Base-by-base conservation (phyloP, 495 filamentous ascomycete species). In the Penicillium desertorum region DNA sequence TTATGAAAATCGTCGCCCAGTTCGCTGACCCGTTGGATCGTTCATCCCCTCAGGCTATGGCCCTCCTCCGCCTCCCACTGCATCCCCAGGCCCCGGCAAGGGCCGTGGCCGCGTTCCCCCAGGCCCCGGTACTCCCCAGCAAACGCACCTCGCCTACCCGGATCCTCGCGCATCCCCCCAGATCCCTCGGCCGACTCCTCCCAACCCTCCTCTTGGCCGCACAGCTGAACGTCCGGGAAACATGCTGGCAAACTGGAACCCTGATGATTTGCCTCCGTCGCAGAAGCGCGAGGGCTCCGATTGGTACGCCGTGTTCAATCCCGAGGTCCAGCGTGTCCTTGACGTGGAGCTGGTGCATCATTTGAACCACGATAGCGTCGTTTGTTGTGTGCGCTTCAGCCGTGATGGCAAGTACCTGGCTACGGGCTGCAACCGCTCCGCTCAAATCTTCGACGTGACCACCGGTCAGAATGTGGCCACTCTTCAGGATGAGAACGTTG, bases 221-320 rank as follows among this genome's bases (percentile, higher is more conserved):
- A 53, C 51, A 14, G 51, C 37, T 3, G 79, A 82, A 45, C 86
- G 74, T 32, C 69, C 87, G 25, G 87, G 86, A 42, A 98, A 96
- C 69, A 84, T 85, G 62, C 81, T 98, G 17, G 89, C 89, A 53
- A 93, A 98, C 60, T 80, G 96, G 60, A 91, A 96, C 63, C 83
- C 86, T 8, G 92, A 96, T 51, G 84, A 88, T 34, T 75, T 98
- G 29, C 92, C 92, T 27, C 79, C 86, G 2, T 84, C 89, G 49
- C 85, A 91, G 54, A 94, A 94, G 78, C 91, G 91, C 59, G 86
- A 91, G 55, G 86, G 87, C 16, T 70, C 79, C 14, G 91, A 95
- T 71, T 95, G 91, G 91, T 93, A 90, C 73, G 89, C 86, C 30
- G 86, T 96, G 54, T 95, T 93, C 78, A 96, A 96, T 73, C 89